Conservation (phyloP, 2,329 filamentous ascomycete genomes). For the Zymoseptoria tritici region DNA sequence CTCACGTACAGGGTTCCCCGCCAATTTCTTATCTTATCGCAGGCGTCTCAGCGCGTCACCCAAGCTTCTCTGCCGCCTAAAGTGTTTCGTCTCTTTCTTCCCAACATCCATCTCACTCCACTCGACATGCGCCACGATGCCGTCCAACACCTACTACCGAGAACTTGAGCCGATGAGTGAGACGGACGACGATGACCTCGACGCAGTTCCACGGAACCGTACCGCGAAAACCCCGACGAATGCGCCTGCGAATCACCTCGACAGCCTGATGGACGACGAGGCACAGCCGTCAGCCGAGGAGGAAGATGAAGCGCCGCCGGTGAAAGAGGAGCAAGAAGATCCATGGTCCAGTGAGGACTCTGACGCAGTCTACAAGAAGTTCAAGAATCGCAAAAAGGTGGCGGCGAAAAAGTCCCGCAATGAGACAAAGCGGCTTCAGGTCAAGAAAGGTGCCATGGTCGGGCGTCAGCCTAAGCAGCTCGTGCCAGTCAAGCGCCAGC, state of each 20-base stretch:
- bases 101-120: not conserved
- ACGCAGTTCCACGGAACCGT: not conserved
- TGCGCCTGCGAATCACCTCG: not conserved
- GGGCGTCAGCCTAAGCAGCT: constrained; percentile 19
- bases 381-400: constrained; percentile 54
- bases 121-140: not conserved
- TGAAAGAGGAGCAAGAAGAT: not conserved
- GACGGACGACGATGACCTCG: not conserved
- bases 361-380: constrained; percentile 54
- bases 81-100: not conserved
- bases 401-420: constrained; percentile 43
- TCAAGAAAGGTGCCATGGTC: constrained; percentile 33
- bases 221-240: not conserved
- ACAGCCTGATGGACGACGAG: not conserved
- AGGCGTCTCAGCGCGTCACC: not conserved
- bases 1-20: not conserved
- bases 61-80: not conserved
- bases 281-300: not conserved
- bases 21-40: not conserved
- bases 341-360: constrained; percentile 32
- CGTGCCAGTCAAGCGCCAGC: constrained; percentile 14
- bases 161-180: not conserved
- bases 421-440: constrained; percentile 36
- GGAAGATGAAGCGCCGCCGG: not conserved
- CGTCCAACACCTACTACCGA: not conserved